phyloP scores from a whole-genome alignment of 805 yeast species.

The Kodamaea fukazawae region DNA sequence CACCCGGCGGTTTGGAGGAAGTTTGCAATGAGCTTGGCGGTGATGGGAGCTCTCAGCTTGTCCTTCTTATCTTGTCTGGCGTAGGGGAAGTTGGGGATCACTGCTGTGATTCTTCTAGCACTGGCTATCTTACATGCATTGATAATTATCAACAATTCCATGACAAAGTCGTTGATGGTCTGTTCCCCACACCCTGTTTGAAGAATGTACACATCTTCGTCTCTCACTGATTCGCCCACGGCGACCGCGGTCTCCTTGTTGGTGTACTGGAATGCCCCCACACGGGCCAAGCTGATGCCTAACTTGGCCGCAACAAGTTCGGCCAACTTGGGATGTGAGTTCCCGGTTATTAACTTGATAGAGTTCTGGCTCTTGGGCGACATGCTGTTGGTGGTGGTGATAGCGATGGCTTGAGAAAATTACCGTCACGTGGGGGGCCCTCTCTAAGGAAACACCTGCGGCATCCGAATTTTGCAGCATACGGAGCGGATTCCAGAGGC shows the following conservation, averaged over 20 bases:
- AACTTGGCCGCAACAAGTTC: constrained; percentile 63
- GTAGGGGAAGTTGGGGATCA: constrained; percentile 92
- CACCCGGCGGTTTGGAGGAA: constrained; percentile 92
- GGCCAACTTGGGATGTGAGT: constrained; percentile 86
- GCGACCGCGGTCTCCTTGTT: constrained; percentile 85
- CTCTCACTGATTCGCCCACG: constrained; percentile 84
- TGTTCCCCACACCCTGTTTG: constrained; percentile 83
- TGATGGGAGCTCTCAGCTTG: constrained; percentile 92
- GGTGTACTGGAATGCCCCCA: constrained; percentile 80
- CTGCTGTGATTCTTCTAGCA: constrained; percentile 90
- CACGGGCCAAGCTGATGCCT: constrained; percentile 65
- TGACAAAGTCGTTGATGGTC: constrained; percentile 73
- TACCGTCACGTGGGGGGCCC: constrained; percentile 6
- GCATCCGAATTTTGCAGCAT: too few relatives aligned
- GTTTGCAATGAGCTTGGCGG: constrained; percentile 92
- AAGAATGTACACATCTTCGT: constrained; percentile 81
- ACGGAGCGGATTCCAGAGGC: too few relatives aligned
- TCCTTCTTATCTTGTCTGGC: constrained; percentile 98
- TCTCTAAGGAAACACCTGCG: too few relatives aligned
- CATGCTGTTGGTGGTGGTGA: constrained; percentile 14
- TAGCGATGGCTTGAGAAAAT: constrained; percentile 3
- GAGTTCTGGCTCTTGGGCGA: constrained; percentile 35
- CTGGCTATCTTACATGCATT: constrained; percentile 96
- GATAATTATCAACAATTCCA: constrained; percentile 86
- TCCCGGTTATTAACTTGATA: constrained; percentile 54